Conservation (phyloP, 352 stramenopile species). For the Phytopythium ostracodes region DNA sequence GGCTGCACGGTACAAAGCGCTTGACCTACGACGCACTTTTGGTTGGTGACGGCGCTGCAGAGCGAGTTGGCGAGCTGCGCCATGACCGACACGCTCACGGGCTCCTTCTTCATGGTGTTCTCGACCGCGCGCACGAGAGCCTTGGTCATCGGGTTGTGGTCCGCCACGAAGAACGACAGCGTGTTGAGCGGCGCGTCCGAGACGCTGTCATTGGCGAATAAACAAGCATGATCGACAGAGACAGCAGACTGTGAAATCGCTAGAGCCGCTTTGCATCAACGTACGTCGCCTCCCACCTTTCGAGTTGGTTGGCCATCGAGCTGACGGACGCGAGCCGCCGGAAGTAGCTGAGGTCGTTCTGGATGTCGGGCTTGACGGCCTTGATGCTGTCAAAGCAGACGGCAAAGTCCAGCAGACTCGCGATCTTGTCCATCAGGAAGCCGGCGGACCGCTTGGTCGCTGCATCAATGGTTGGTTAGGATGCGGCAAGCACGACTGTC, state of each 20-base stretch:
- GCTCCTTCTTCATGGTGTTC: constrained; percentile 29
- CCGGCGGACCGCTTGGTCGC: constrained; percentile 33
- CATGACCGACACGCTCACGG: constrained; percentile 25
- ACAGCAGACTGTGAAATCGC: not conserved
- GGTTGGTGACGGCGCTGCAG: constrained; percentile 26
- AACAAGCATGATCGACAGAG: not conserved
- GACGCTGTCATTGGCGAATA: not conserved
- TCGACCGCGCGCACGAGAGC: constrained; percentile 40
- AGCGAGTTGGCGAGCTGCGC: constrained; percentile 47
- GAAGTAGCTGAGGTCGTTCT: constrained; percentile 67
- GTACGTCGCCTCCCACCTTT: constrained; percentile 14
- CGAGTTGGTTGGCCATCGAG: constrained; percentile 35
- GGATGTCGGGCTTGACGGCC: constrained; percentile 40
- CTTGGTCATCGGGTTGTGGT: constrained; percentile 60
- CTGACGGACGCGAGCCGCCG: constrained; percentile 40
- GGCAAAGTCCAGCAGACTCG: constrained; percentile 47
- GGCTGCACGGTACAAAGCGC: not conserved
- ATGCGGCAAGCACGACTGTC: not conserved
- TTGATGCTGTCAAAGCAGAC: constrained; percentile 56
- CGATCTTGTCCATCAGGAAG: constrained; percentile 47
- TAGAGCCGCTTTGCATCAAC: not conserved
- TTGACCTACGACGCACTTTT: constrained; percentile 8
- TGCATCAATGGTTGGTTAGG: constrained; percentile 9
- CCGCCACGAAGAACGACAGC: constrained; percentile 61
- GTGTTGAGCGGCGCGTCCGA: constrained; percentile 38